Evolutionary conservation across 1,284 basidiomycete genomes (phyloP), one percentile per base, ranked within the genome.

Genomic region (Rhodotorula sp.): DNA sequence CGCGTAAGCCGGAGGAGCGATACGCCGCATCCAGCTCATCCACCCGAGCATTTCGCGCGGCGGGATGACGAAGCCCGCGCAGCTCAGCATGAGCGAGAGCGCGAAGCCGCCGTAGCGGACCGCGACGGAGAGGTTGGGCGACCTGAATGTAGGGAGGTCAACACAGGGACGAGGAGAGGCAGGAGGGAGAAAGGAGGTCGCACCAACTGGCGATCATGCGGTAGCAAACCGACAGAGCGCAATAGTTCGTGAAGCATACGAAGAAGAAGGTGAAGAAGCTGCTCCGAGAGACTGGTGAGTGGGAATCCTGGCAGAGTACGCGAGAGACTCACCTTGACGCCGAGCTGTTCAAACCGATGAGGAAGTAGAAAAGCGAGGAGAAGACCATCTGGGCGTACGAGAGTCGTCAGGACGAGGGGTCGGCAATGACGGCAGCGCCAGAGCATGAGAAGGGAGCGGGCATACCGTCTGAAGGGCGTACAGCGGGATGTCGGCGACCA

Each of bases 401-500:
- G 5, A 46, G 44, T 17, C 44, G 44, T 19, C 13, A 46, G 44
- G 5, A 19, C 21, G 17, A 6, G n/a, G n/a, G n/a, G n/a, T n/a
- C n/a, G n/a, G n/a, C n/a, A n/a, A n/a, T n/a, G n/a, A n/a, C n/a
- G n/a, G n/a, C n/a, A n/a, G n/a, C n/a, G n/a, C n/a, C 44, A 22
- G 39, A 7, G 5, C 44, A 46, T 19, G 17, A 8, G 44, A 46
- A 10, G 21, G 44, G 17, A 46, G 21, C 9, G 17, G 17, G 21
- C 44, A 19, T 19, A 46, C 44, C 71, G 72, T 78, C 56, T 83
- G 81, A 32, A 82, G 68, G 32, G 81, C 77, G 76, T 82, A 82
- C 65, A 84, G 80, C 13, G 83, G 83, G 25, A 82, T 46, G 75
- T 84, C 83, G 46, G 74, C 75, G 9, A 80, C 50, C 44, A 80